Conservation (phyloP, 495 filamentous ascomycete species). For the Astrocystis sublimbata region DNA sequence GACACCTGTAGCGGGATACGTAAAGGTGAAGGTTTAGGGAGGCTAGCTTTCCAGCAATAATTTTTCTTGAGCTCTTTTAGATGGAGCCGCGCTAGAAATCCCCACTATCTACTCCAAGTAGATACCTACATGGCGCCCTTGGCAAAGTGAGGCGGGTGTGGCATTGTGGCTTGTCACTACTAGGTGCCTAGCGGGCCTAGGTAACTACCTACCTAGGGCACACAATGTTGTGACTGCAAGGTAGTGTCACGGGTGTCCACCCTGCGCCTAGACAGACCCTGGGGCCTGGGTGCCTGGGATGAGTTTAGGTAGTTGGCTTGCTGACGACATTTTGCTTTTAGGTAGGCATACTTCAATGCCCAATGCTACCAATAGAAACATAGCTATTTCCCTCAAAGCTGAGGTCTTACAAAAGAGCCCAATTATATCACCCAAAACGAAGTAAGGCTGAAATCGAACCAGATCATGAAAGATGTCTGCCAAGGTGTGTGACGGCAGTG, state of each 20-base stretch:
- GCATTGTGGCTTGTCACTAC: no score
- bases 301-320: no score
- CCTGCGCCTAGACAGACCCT: no score
- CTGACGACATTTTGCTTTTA: not conserved
- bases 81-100: not conserved
- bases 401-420: not conserved
- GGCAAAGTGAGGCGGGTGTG: not conserved
- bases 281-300: no score
- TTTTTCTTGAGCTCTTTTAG: conserved; percentile 3
- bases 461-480: not conserved
- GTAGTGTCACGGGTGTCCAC: no score
- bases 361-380: conserved; percentile 2
- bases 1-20: conserved; percentile 43
- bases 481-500: not conserved
- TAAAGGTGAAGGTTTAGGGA: not conserved
- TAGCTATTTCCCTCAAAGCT: not conserved
- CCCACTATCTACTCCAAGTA: conserved; percentile 4
- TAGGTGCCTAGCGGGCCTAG: no score
- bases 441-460: not conserved
- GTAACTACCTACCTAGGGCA: no score
- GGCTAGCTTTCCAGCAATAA: conserved; percentile 15
- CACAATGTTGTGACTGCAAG: no score
- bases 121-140: not conserved
- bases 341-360: not conserved
- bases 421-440: not conserved